Percentiles rank a stretch among this genome's conserved stretches.
phyloP scores from a whole-genome alignment of 1,284 basidiomycete species.

The Vanrija humicola region DNA sequence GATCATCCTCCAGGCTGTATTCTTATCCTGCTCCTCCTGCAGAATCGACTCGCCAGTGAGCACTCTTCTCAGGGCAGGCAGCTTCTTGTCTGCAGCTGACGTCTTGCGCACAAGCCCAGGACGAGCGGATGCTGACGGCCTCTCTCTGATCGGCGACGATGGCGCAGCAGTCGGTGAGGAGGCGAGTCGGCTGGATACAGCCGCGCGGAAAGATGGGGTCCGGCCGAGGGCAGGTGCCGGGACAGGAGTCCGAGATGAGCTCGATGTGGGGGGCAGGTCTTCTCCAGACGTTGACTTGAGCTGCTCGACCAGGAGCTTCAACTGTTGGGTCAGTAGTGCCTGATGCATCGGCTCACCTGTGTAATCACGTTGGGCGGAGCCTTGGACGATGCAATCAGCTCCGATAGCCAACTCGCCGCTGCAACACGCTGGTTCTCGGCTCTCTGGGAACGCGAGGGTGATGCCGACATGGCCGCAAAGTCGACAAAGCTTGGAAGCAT shows the following conservation, averaged over 20 bases:
- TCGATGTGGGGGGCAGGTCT: neutral
- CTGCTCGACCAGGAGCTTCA: slow-evolving; percentile 41
- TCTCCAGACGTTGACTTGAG: slow-evolving; percentile 13
- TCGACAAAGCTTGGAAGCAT: slow-evolving; percentile 43
- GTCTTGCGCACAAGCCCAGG: slow-evolving; percentile 13
- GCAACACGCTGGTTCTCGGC: slow-evolving; percentile 25
- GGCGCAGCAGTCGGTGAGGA: neutral
- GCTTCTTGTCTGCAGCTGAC: slow-evolving; percentile 12
- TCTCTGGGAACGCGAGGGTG: slow-evolving; percentile 14
- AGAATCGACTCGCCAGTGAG: slow-evolving; percentile 44
- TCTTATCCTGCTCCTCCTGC: slow-evolving; percentile 47
- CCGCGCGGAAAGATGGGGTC: neutral
- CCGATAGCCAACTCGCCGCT: slow-evolving; percentile 25
- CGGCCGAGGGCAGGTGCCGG: neutral
- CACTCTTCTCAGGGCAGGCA: slow-evolving; percentile 34
- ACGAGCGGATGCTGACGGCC: slow-evolving; percentile 28
- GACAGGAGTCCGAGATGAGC: neutral
- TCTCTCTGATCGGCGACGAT: slow-evolving; percentile 4
- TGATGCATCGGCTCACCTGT: slow-evolving; percentile 26
- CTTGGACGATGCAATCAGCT: slow-evolving; percentile 32
- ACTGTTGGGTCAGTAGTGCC: slow-evolving; percentile 10
- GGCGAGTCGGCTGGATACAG: too few relatives aligned
- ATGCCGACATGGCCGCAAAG: slow-evolving; percentile 37
- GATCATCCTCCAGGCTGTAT: slow-evolving; percentile 48
- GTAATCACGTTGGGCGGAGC: slow-evolving; percentile 28